These are phyloP conservation scores for Aspergillus uvarum DNA, from an alignment of 2,329 filamentous ascomycete species.

Conservation along the genomic window DNA sequence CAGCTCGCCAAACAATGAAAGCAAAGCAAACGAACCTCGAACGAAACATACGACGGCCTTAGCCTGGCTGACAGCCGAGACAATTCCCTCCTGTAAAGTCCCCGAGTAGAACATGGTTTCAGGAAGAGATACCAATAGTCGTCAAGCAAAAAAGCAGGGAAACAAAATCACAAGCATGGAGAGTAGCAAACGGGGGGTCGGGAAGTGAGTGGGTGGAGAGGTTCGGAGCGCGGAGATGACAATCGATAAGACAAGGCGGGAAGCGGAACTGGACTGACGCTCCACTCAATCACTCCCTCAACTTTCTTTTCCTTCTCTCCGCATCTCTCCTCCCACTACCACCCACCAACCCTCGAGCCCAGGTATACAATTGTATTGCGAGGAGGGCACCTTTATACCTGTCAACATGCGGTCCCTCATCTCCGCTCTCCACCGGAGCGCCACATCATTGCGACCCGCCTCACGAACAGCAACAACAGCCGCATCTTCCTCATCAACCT, in stretches of 20 bases:
- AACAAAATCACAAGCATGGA: not conserved
- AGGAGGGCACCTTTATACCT: not conserved
- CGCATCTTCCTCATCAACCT: slow-evolving; percentile 11
- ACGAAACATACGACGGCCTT: slow-evolving; percentile 87
- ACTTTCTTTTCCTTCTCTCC: not conserved
- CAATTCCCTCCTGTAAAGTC: slow-evolving; percentile 76
- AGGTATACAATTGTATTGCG: too few relatives aligned
- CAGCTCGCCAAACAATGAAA: slow-evolving; percentile 3
- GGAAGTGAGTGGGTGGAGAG: not conserved
- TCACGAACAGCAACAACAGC: too few relatives aligned
- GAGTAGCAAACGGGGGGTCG: too few relatives aligned
- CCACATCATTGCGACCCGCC: slow-evolving; percentile 4
- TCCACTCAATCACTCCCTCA: not conserved
- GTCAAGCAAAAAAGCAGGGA: not conserved
- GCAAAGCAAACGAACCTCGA: slow-evolving; percentile 56
- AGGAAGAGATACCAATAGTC: not conserved
- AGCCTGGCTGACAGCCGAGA: slow-evolving; percentile 67
- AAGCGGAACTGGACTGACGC: not conserved
- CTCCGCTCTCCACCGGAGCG: slow-evolving; percentile 26
- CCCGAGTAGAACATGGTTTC: slow-evolving; percentile 75
- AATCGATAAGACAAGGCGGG: not conserved
- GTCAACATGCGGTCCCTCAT: slow-evolving; percentile 31
- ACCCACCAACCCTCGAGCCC: not conserved
- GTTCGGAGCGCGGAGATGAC: not conserved
- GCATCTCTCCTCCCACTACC: not conserved